Conservation (phyloP, 768 basidiomycete species). For the Serpula lacrymans region DNA sequence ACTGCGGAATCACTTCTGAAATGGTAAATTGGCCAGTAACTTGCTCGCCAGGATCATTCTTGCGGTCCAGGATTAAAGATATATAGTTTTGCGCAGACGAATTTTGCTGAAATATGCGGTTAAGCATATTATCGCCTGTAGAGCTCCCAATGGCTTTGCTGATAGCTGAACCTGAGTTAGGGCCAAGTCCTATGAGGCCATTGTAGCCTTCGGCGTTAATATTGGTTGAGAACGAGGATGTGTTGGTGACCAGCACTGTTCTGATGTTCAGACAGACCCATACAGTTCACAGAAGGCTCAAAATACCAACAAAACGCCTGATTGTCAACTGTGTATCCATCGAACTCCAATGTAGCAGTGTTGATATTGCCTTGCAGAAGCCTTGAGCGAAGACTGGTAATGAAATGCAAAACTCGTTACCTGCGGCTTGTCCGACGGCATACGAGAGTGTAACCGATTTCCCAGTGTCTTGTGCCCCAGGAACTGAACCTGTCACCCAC, state of each 20-base stretch:
- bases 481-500: constrained; percentile 58
- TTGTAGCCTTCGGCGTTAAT: constrained; percentile 60
- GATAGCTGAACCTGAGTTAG: constrained; percentile 66
- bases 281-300: background rate
- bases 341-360: constrained; percentile 50
- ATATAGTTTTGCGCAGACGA: constrained; percentile 59
- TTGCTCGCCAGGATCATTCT: constrained; percentile 45
- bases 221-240: constrained; percentile 59
- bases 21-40: constrained; percentile 66
- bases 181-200: constrained; percentile 77
- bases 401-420: constrained; percentile 29
- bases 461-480: constrained; percentile 53
- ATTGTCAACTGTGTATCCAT: constrained; percentile 51
- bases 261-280: constrained; percentile 1
- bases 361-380: constrained; percentile 49
- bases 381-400: constrained; percentile 1
- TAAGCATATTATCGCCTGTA: constrained; percentile 57
- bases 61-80: constrained; percentile 63
- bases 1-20: constrained; percentile 59
- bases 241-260: constrained; percentile 61
- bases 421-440: constrained; percentile 64
- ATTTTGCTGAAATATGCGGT: constrained; percentile 62
- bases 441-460: constrained; percentile 55
- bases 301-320: constrained; percentile 62
- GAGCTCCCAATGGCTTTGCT: constrained; percentile 47